Evolutionary conservation across 768 basidiomycete genomes (phyloP).

Genomic region (Boletus speciosus): DNA sequence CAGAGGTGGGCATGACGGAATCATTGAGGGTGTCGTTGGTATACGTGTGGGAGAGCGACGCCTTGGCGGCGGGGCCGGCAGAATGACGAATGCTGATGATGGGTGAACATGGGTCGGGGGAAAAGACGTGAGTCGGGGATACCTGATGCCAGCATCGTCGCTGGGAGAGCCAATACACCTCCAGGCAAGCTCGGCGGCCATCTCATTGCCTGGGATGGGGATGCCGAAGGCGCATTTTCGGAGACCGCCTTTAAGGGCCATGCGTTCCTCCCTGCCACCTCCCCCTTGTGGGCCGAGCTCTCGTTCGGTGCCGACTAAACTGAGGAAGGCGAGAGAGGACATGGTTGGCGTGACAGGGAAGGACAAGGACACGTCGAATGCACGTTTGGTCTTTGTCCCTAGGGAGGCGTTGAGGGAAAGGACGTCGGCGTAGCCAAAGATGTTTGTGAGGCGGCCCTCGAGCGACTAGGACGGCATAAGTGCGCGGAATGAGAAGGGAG

Average conservation of each 20-base stretch:
- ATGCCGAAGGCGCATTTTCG: conserved; percentile 17
- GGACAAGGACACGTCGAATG: conserved; percentile 69
- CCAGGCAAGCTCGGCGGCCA: conserved; percentile 80
- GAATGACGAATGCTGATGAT: conserved; percentile 70
- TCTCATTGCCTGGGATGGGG: conserved; percentile 51
- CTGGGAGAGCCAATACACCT: conserved; percentile 70
- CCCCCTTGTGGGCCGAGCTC: conserved; percentile 51
- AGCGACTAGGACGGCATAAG: conserved; percentile 49
- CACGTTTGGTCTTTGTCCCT: conserved; percentile 83
- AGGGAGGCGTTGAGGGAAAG: conserved; percentile 78
- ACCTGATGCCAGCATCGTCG: conserved; percentile 83
- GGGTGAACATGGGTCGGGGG: background rate
- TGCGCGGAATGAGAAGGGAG: background rate
- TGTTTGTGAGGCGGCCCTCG: conserved; percentile 79
- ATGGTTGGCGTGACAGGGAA: conserved; percentile 62
- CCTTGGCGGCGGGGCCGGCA: conserved; percentile 79
- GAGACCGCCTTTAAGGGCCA: conserved; percentile 69
- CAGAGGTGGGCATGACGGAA: conserved; percentile 25
- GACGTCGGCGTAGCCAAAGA: conserved; percentile 88
- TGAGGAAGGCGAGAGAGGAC: conserved; percentile 64
- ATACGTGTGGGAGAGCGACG: conserved; percentile 77
- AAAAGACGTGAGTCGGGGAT: background rate
- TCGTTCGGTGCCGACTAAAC: conserved; percentile 68
- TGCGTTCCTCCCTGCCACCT: conserved; percentile 32
- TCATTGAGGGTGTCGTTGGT: conserved; percentile 48